Conservation (phyloP, 768 basidiomycete genomes). For the Phanerochaete carnosa region DNA sequence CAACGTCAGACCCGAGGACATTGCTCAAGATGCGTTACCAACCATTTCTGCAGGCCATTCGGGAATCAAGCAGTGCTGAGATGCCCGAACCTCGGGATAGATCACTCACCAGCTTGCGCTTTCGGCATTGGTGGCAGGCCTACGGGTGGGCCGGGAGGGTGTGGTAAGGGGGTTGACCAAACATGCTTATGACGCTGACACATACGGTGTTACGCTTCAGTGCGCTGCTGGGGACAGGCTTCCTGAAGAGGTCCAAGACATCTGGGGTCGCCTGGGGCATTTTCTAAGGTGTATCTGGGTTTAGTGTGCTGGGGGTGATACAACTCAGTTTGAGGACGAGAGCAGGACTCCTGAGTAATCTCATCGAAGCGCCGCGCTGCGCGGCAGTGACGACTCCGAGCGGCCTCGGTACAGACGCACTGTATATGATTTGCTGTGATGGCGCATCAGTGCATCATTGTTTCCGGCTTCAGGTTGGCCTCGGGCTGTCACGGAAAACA, state of each 20-base stretch:
- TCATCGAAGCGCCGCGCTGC: not conserved
- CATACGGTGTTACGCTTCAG: conserved; percentile 31
- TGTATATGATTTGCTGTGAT: not conserved
- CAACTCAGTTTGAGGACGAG: not conserved
- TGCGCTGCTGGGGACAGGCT: conserved; percentile 15
- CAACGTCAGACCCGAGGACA: not conserved
- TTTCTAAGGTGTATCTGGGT: not conserved
- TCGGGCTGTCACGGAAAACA: too few relatives aligned
- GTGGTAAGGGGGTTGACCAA: not conserved
- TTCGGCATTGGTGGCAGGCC: conserved; percentile 17
- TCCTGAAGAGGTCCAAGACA: conserved; percentile 8
- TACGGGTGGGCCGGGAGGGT: not conserved
- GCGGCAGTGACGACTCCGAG: not conserved
- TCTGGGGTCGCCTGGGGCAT: not conserved
- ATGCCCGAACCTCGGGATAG: not conserved
- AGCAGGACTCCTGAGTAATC: not conserved
- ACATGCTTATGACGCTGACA: not conserved
- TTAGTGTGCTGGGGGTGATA: not conserved
- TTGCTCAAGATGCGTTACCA: not conserved
- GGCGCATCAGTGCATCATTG: not conserved
- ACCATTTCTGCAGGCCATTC: conserved; percentile 13
- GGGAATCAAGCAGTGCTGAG: not conserved
- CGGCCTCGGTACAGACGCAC: not conserved
- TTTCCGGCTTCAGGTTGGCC: not conserved
- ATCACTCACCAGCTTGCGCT: conserved; percentile 13